A percentile compares a stretch with the other conserved stretches of the same genome.
These are phyloP conservation scores for Grosmannia huntii DNA, from an alignment of 2,329 filamentous ascomycete genomes.

Conservation along the genomic window DNA sequence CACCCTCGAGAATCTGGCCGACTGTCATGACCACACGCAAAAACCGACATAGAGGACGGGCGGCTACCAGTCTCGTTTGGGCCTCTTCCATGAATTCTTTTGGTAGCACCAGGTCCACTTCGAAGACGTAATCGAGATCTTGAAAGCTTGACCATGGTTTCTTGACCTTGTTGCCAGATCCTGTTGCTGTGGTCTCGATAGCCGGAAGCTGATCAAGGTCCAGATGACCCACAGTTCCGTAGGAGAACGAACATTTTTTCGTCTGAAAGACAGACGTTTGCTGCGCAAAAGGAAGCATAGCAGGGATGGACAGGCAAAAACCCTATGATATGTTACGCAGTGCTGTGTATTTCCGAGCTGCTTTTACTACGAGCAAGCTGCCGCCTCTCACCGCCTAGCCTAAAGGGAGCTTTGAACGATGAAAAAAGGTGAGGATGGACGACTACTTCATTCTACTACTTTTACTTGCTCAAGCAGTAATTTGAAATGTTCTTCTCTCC, in stretches of 20 bases:
- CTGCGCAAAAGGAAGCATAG: constrained; percentile 31
- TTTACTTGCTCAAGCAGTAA: not conserved
- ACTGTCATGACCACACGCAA: constrained; percentile 61
- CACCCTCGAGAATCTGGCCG: constrained; percentile 54
- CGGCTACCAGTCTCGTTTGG: constrained; percentile 30
- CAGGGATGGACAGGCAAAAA: not conserved
- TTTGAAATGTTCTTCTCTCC: not conserved
- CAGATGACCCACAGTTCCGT: constrained; percentile 55
- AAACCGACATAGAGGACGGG: constrained; percentile 34
- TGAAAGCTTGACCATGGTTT: constrained; percentile 64
- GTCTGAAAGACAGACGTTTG: constrained; percentile 36
- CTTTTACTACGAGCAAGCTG: not conserved
- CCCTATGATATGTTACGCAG: not conserved
- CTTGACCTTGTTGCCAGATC: constrained; percentile 27
- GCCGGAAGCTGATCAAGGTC: constrained; percentile 56
- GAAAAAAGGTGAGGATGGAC: not conserved
- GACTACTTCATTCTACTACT: no score
- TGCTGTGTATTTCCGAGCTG: not conserved
- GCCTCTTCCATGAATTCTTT: constrained; percentile 44
- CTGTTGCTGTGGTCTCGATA: constrained; percentile 19
- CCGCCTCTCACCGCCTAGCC: constrained; percentile 1
- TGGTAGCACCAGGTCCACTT: constrained; percentile 64
- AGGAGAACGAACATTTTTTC: constrained; percentile 62
- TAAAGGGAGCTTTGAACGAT: not conserved
- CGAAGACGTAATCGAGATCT: constrained; percentile 40